Base-by-base conservation (phyloP, 257 asterid species). In the Capsicum baccatum region DNA sequence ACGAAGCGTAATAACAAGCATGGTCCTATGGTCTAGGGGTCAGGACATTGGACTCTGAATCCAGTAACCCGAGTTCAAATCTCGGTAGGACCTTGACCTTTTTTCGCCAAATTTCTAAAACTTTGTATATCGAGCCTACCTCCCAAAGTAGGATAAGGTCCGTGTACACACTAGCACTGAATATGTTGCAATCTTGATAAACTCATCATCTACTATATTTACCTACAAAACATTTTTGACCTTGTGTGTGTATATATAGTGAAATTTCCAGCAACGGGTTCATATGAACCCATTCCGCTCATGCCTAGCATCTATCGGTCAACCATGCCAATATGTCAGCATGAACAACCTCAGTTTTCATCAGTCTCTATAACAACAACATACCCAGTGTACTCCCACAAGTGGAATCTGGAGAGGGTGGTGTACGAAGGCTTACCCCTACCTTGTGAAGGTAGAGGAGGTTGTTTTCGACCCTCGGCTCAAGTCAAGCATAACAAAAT, bases 281-380 rank as follows among this genome's bases (percentile, higher is more conserved):
- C 44, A 58, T 59, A 59, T 59, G 26, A 17, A 59, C 33, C 64
- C 11, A 9, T 59, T 59, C 66, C 11, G 66, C 66, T 4, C 66
- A 3, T 59, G 66, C 19, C 13, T 52, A 74, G 64, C 91, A 91
- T 39, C 93, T 85, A 10, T 92, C 5, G 37, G 85, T 87, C 94
- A 93, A 85, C 96, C 97, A 96, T 66, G 83, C 83, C 86, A 93
- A 85, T 7, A 94, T 87, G 88, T 95, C 95, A 9, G 67, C 71
- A 19, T 97, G 90, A 68, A 94, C 97, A 87, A 85, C 71, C 64
- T 83, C 97, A 63, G 6, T 48, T 9, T 48, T 48, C 54, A 48
- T 48, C 54, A 48, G 54, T 48, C 54, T 48, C 54, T 48, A 8
- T 8, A 48, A 48, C 54, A 48, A 7, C 54, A 48, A 44, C 48